These are phyloP conservation scores for Solanum okadae DNA, from an alignment of 257 asterid genomes.

Conservation along the genomic window DNA sequence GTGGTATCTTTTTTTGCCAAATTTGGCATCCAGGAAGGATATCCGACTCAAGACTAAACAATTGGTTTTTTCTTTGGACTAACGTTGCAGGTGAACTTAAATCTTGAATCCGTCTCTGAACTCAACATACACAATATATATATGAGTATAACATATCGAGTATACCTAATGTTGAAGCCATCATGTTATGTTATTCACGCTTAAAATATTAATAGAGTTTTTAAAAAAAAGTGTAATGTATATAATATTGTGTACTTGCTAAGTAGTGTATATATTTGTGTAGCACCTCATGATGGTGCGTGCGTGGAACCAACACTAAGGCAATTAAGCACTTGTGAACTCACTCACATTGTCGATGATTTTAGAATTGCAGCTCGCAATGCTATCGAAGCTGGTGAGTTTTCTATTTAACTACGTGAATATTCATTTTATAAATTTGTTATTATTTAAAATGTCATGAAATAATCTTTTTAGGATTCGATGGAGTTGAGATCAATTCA, in stretches of 20 bases:
- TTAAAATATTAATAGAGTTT: too few species aligned
- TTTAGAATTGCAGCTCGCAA: neutral
- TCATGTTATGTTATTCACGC: neutral
- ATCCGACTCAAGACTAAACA: neutral
- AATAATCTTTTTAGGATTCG: constrained; percentile 38
- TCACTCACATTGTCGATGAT: neutral
- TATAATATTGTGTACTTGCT: neutral
- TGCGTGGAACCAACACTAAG: neutral
- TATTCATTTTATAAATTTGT: neutral
- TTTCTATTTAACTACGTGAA: neutral
- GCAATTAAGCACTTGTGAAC: neutral
- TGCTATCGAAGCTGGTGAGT: neutral
- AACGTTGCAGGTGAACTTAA: neutral
- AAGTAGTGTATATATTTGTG: neutral
- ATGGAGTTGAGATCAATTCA: constrained; percentile 86
- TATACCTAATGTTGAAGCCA: neutral
- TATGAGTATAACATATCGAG: too few species aligned
- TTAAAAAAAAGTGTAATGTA: neutral
- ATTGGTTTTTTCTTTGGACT: neutral
- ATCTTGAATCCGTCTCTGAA: too few species aligned
- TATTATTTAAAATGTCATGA: neutral
- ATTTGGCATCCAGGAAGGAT: neutral
- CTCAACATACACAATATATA: too few species aligned
- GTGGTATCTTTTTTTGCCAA: neutral
- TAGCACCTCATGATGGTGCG: neutral